Conservation (phyloP, 139 green algal species). For the Chlamydomonas incerta region DNA sequence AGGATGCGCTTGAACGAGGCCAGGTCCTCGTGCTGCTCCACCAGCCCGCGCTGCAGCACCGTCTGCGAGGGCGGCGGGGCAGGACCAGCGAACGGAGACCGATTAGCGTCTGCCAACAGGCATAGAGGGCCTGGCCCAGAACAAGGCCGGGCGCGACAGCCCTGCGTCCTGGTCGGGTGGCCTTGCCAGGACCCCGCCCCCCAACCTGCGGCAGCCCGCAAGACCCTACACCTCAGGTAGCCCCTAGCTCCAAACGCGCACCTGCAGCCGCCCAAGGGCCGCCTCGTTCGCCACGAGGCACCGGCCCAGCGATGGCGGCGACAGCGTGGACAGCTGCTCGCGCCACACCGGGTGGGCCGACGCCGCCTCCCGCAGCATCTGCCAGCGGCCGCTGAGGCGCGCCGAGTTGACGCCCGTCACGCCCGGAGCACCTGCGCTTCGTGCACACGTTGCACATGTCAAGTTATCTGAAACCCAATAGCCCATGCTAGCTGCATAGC, state of each 20-base stretch:
- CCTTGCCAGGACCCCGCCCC: too few relatives aligned
- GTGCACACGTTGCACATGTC: too few relatives aligned
- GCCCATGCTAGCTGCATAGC: not conserved
- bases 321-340: not conserved
- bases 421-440: not conserved
- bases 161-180: too few relatives aligned
- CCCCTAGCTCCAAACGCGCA: too few relatives aligned
- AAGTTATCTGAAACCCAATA: too few relatives aligned
- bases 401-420: constrained; percentile 8
- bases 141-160: too few relatives aligned
- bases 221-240: not conserved
- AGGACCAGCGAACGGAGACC: too few relatives aligned
- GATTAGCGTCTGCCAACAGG: too few relatives aligned
- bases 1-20: constrained; percentile 18
- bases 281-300: constrained; percentile 31
- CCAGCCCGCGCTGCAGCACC: not conserved
- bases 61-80: not conserved
- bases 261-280: constrained; percentile 3
- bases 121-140: too few relatives aligned
- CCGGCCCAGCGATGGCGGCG: constrained; percentile 24
- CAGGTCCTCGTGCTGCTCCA: not conserved
- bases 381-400: not conserved
- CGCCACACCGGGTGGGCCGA: not conserved
- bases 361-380: not conserved
- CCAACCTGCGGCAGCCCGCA: too few relatives aligned